Evolutionary conservation across 305 asterid genomes (phyloP), one percentile per base, ranked within the genome.

Genomic region (Fraxinus nigra): DNA sequence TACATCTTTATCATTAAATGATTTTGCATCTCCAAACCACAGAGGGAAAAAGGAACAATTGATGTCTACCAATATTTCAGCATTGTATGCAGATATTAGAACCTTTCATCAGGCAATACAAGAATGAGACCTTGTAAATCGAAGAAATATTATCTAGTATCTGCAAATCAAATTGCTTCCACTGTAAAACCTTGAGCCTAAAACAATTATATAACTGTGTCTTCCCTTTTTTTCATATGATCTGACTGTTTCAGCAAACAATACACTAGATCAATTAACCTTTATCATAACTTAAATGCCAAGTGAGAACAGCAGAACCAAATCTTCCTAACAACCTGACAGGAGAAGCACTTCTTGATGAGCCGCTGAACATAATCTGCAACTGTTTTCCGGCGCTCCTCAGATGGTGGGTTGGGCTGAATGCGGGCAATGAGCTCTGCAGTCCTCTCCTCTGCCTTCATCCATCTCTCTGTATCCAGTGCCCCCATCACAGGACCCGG

Each of bases 361-460:
- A 94, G 99, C 63, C 91, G 85, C 87, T 92, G 97, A 77, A 95
- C 99, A 80, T 94, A 94, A 85, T 93, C 90, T 24, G 97, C 97
- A 85, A 95, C 99, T 0, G 97, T 97, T 82, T 92, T 94, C 82
- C 98, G 84, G 18, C 92, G 93, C 87, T 89, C 98, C 88, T 95
- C 99, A 0, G 99, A 94, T 10, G 90, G 89, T 78, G 85, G 93
- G 85, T 93, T 94, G 51, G 99, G 99, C 87, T 95, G 97, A 82
- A 95, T 94, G 90, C 98, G 88, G 81, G 89, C 91, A 86, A 95
- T 93, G 83, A 95, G 98, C 87, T 95, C 96, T 28, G 97, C 92
- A 59, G 97, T 94, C 86, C 97, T 91, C 90, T 92, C 97, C 90
- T 95, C 99, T 10, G 97, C 98, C 82, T 79, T 93, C 78, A 78